Base-by-base conservation (phyloP, 306 rosid species). In the Vigna nakashimae region DNA sequence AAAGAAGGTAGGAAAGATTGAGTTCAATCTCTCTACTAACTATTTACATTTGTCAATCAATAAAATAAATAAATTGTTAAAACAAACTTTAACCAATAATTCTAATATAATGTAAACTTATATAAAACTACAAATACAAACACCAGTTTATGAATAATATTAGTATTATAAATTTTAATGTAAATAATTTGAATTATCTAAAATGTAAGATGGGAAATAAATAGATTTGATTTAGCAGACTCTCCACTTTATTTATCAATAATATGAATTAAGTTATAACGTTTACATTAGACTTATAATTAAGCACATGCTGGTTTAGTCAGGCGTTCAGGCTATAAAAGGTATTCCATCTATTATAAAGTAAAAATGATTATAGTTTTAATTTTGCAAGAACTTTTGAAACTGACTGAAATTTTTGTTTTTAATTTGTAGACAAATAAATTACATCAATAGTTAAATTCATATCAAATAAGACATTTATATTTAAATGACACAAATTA, bases 401-500 rank as follows among this genome's bases (percentile, higher is more conserved):
- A 42, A 42, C 2, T 42, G 46, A 42, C 10, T 42, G 46, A 42
- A 2, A 42, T 42, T 9, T 42, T 8, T 40, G 9, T 40, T 40
- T 9, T 42, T 42, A 9, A 42, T 9, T 42, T 9, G 46, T 42
- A 0, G 12, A 9, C 45, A 40, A 40, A 40, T 8, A 40, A 40
- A 40, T 8, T 40, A 40, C 13, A 42, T 9, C 45, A 9, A 42
- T 42, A 9, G 0, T 42, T 42, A 42, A 9, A 42, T 42, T 42
- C 0, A 42, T 42, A 42, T 42, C 45, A 9, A 42, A 42, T 42
- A 2, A 42, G 13, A 42, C 65, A n/a, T 4, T 56, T 15, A 26
- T 71, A 43, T 58, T 36, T 50, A 34, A 50, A 60, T 16, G 72
- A 66, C 64, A 18, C 48, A 52, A 83, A 34, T 75, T 76, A 65